Base-by-base conservation (phyloP, 495 filamentous ascomycete genomes). In the Penicillium egyptiacum region DNA sequence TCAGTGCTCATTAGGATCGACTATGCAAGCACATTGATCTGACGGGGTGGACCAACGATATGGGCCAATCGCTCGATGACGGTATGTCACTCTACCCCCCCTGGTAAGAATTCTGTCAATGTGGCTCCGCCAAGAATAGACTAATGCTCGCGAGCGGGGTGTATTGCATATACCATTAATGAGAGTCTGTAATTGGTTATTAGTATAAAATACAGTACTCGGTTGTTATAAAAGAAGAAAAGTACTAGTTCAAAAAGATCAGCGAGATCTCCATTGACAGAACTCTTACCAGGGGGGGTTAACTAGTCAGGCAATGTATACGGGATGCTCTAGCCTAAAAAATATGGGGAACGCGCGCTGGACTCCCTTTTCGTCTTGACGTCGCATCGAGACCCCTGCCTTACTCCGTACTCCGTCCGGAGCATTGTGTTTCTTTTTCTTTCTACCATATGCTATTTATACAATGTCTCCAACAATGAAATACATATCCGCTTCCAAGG, bases 21-120 rank as follows among this genome's bases (percentile, higher is more conserved):
- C 50, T 17, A 26, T 42, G 50, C 50, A 53, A 53, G 26, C 43
- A 9, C 50, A 53, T 53, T 26, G 39, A 53, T 42, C 37, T 30
- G 50, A 53, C 37, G 31, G 50, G 35, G 26, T 42, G 11, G 20
- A 26, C 39, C n/a, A 26, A 53, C 37, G 3, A 52, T 11, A 31
- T 26, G 26, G 5, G 50, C 23, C 50, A 53, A 53, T 53, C 25
- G 33, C 23, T 53, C 17, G 10, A 28, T 52, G 49, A 35, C 22
- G 50, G 50, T 42, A 41, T 42, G 23, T 42, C 25, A 16, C 39
- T 3, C 49, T 33, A n/a, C n/a, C n/a, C n/a, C n/a, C n/a, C n/a
- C n/a, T n/a, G n/a, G 23, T 23, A 23, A 23, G 23, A 23, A 23
- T 1, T 23, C 23, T 23, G 23, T 23, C 23, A 23, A 23, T 23